Conservation (phyloP, 805 yeast species). For the Saturnispora mendoncae region DNA sequence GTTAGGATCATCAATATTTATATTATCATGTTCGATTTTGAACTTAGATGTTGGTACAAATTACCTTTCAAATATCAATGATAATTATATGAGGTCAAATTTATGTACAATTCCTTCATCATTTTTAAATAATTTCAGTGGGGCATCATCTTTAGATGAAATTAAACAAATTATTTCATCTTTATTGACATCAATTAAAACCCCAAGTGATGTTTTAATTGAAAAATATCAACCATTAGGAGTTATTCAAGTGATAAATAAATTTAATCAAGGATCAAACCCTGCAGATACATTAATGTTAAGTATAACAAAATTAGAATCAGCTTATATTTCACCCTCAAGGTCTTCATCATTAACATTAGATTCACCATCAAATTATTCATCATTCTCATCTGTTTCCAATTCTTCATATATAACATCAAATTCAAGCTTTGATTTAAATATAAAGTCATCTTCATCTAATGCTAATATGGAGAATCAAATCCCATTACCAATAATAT, state of each 20-base stretch:
- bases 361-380: constrained; percentile 27
- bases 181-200: constrained; percentile 35
- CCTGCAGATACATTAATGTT: background rate
- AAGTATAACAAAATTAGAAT: background rate
- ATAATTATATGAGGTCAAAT: constrained; percentile 5
- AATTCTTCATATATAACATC: constrained; percentile 25
- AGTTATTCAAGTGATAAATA: constrained; percentile 38
- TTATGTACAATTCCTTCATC: constrained; percentile 27
- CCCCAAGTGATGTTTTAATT: constrained; percentile 43
- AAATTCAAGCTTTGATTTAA: background rate
- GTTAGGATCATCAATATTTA: constrained; percentile 42
- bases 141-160: constrained; percentile 29
- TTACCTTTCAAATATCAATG: constrained; percentile 11
- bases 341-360: constrained; percentile 19
- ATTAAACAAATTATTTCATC: constrained; percentile 36
- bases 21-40: constrained; percentile 46
- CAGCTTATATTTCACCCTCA: constrained; percentile 14
- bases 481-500: background rate
- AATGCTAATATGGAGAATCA: background rate
- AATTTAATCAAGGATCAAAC: constrained; percentile 15
- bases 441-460: background rate
- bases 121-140: constrained; percentile 41
- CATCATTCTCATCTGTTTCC: constrained; percentile 28
- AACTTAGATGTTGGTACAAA: constrained; percentile 37
- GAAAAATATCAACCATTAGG: constrained; percentile 46